Evolutionary conservation across 2,329 filamentous ascomycete genomes (phyloP), one percentile per base, ranked within the genome.

Genomic region (Rutstroemia sp.): DNA sequence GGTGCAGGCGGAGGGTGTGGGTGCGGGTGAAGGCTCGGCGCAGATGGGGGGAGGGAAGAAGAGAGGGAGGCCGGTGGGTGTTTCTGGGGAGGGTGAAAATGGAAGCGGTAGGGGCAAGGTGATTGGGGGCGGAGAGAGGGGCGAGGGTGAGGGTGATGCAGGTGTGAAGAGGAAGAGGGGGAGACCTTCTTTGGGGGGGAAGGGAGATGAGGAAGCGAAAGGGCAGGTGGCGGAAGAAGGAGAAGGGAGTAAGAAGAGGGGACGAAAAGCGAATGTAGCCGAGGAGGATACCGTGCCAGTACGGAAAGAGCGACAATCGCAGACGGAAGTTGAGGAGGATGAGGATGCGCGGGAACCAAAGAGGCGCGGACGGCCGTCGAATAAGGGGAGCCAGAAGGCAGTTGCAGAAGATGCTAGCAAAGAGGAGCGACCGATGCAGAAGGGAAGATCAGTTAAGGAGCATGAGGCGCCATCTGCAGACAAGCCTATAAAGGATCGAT

Each of bases 281-380:
- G 46, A 48, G 5, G 6, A 10, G 25, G 14, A 23, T 23, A 5
- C 38, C 37, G 48, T 45, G 8, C n/a, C 45, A 16, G 37, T 51
- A 17, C 49, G 44, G 48, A 57, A 57, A 46, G 54, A 57, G 21
- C 30, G 55, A 41, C 25, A 23, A 37, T 3, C 48, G 8, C 21
- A 39, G 17, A 25, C 25, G 19, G 39, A 56, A 16, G 27, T n/a
- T 14, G 51, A 51, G 46, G 27, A 55, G 21, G 10, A 38, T 27
- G 19, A 7, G 19, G 21, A 14, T 19, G 34, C 37, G 17, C 19
- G 10, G 7, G 25, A 49, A 50, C 14, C 46, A 16, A 48, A 27
- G 25, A 47, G 10, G 37, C 19, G 39, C 21, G 25, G 41, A 57
- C 25, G 41, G 23, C 19, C 30, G 25, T 42, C 53, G 45, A 14